These are phyloP conservation scores for Metschnikowia cerradonensis DNA, from an alignment of 805 yeast genomes.

Conservation along the genomic window DNA sequence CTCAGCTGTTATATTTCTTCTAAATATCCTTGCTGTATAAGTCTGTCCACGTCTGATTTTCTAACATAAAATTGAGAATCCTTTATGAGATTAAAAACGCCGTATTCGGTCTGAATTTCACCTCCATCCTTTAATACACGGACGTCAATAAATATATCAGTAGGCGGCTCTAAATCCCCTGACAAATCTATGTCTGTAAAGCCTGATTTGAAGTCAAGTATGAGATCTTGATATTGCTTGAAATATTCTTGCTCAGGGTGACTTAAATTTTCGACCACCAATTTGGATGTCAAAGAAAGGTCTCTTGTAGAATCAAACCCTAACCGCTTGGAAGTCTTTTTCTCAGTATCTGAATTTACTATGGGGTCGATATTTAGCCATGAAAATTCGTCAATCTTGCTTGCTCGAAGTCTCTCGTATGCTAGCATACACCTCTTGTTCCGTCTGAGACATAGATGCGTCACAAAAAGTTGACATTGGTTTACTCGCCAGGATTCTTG, in stretches of 20 bases:
- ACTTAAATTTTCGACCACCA: conserved; percentile 50
- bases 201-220: conserved; percentile 72
- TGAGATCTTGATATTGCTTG: conserved; percentile 62
- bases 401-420: conserved; percentile 70
- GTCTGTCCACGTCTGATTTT: conserved; percentile 87
- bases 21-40: conserved; percentile 90
- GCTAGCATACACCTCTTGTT: conserved; percentile 89
- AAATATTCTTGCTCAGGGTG: conserved; percentile 79
- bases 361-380: conserved; percentile 68
- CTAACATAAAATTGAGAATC: conserved; percentile 93
- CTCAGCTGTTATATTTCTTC: conserved; percentile 52
- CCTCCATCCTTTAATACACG: conserved; percentile 93
- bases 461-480: conserved; percentile 64
- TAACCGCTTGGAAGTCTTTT: conserved; percentile 1
- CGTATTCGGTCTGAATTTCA: conserved; percentile 95
- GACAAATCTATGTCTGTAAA: conserved; percentile 81
- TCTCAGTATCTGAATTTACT: conserved; percentile 14
- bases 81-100: conserved; percentile 87
- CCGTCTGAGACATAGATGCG: conserved; percentile 73
- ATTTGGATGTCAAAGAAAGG: conserved; percentile 6
- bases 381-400: conserved; percentile 57
- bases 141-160: conserved; percentile 88
- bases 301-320: background rate
- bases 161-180: conserved; percentile 89
- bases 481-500: conserved; percentile 44